Evolutionary conservation across 176 grass and related monocot genomes (phyloP).

Genomic region (Bonia amplexicaulis): DNA sequence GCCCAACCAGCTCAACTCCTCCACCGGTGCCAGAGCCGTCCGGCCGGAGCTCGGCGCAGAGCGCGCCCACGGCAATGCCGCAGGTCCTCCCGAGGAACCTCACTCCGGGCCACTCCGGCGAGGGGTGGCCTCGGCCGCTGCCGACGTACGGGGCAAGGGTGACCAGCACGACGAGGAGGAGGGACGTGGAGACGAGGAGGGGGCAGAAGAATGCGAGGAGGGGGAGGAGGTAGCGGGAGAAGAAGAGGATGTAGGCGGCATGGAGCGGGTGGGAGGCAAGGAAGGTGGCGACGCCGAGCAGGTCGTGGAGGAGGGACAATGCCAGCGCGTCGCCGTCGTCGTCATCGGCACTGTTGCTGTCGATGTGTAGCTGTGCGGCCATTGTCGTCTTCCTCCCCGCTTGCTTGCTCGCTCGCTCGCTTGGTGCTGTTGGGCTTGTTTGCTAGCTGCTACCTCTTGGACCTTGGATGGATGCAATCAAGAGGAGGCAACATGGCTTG

Average conservation of each 20-base stretch:
- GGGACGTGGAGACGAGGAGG: constrained; percentile 67
- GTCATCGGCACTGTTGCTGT: background rate
- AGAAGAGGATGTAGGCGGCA: constrained; percentile 71
- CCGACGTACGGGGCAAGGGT: constrained; percentile 41
- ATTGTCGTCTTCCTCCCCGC: constrained; percentile 23
- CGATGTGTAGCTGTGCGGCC: constrained; percentile 18
- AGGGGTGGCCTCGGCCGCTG: background rate
- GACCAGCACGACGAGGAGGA: constrained; percentile 53
- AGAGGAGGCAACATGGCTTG: constrained; percentile 10
- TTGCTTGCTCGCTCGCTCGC: background rate
- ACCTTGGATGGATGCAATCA: background rate
- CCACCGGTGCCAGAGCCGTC: background rate
- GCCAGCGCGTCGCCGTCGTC: constrained; percentile 16
- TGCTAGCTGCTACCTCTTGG: constrained; percentile 23
- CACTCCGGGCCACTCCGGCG: background rate
- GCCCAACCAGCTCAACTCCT: constrained; percentile 30
- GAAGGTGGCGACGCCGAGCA: constrained; percentile 46
- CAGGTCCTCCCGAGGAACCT: constrained; percentile 55
- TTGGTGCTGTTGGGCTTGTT: constrained; percentile 6
- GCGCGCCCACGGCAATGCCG: constrained; percentile 50
- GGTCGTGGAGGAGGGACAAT: constrained; percentile 43
- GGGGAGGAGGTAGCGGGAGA: constrained; percentile 48
- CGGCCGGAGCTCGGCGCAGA: constrained; percentile 32
- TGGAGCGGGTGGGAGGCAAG: constrained; percentile 64
- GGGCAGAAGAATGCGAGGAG: constrained; percentile 62